Evolutionary conservation across 2,329 filamentous ascomycete species (phyloP).

Genomic region (Pseudogymnoascus sp.): DNA sequence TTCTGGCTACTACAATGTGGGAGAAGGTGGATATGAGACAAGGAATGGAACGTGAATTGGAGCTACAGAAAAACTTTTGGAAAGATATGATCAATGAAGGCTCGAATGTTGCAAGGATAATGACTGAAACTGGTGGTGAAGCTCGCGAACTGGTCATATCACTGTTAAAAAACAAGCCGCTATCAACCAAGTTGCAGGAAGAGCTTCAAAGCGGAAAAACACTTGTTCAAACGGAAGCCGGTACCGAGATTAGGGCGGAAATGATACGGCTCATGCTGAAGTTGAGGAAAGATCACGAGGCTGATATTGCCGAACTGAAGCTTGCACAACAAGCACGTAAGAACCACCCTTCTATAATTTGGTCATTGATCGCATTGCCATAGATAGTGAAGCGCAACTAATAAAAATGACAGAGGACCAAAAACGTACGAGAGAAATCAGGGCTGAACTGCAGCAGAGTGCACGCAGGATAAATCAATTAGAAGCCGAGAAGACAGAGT

Average conservation of each 20-base stretch:
- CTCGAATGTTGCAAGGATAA: background rate
- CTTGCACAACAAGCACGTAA: background rate
- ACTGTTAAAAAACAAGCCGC: background rate
- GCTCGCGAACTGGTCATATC: background rate
- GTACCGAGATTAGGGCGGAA: constrained; percentile 6
- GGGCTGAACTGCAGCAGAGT: background rate
- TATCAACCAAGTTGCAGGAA: constrained; percentile 9
- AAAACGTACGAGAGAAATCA: background rate
- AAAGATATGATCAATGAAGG: constrained; percentile 14
- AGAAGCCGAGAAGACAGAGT: background rate
- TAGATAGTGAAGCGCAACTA: background rate
- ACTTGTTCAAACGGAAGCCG: constrained; percentile 14
- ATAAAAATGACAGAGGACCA: background rate
- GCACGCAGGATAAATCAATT: background rate
- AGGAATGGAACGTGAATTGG: constrained; percentile 20
- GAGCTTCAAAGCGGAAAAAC: constrained; percentile 12
- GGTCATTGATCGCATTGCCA: background rate
- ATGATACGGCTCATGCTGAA: background rate
- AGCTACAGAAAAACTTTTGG: constrained; percentile 18
- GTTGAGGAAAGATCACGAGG: background rate
- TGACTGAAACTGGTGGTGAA: background rate
- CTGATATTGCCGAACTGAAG: background rate
- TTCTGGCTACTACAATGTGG: constrained; percentile 38
- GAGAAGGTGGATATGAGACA: constrained; percentile 14
- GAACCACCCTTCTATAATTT: background rate